These are phyloP conservation scores for Globisporangium splendens DNA, from an alignment of 352 stramenopile species.

Conservation along the genomic window DNA sequence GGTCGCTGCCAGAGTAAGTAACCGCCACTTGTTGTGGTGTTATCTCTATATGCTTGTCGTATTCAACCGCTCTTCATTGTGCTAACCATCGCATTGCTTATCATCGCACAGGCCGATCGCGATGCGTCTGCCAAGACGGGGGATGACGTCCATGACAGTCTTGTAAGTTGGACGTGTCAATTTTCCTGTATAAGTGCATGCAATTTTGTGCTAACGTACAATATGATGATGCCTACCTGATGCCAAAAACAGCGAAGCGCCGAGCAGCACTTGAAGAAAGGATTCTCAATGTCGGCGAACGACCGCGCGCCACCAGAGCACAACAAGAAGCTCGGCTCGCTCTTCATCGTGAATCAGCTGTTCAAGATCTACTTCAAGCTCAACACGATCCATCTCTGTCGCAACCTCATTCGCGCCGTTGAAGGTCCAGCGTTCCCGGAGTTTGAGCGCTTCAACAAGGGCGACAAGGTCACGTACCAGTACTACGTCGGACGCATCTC, in stretches of 20 bases:
- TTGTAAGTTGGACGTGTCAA: conserved; percentile 19
- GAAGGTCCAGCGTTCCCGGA: conserved; percentile 74
- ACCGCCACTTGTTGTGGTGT: background rate
- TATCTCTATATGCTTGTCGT: background rate
- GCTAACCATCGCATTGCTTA: background rate
- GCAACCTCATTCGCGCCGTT: conserved; percentile 90
- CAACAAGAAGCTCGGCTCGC: conserved; percentile 84
- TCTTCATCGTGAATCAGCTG: conserved; percentile 94
- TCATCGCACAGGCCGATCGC: conserved; percentile 46
- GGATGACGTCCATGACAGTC: conserved; percentile 73
- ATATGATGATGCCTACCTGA: no score
- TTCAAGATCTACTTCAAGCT: conserved; percentile 97
- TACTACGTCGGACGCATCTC: conserved; percentile 95
- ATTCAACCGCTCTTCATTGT: no score
- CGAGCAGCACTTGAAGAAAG: conserved; percentile 85
- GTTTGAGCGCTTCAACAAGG: conserved; percentile 82
- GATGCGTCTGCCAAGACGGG: conserved; percentile 59
- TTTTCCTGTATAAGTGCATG: background rate
- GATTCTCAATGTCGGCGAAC: conserved; percentile 83
- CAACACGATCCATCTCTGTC: conserved; percentile 93
- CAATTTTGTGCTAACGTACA: no score
- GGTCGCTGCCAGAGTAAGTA: conserved; percentile 49
- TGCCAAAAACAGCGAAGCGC: conserved; percentile 59
- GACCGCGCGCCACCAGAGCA: conserved; percentile 70
- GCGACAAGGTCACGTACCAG: conserved; percentile 93